Percentiles rank a stretch among this genome's conserved stretches.
These are phyloP conservation scores for Chaetomiaceae sp. DNA, from an alignment of 2,329 filamentous ascomycete genomes.

Conservation along the genomic window DNA sequence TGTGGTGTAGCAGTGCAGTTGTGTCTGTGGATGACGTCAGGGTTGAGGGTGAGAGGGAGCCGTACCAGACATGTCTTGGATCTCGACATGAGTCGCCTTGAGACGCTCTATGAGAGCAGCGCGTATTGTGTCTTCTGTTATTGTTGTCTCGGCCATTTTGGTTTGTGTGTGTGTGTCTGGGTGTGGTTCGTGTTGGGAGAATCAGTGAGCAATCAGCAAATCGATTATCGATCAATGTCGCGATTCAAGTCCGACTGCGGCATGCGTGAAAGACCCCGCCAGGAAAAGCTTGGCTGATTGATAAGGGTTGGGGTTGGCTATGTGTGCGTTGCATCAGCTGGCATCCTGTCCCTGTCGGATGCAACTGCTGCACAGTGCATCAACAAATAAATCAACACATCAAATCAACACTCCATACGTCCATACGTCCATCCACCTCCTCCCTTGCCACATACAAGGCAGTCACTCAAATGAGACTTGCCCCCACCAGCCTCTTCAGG, in stretches of 20 bases:
- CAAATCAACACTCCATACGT: too few species aligned
- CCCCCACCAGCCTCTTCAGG: neutral
- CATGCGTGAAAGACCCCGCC: neutral
- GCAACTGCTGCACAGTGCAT: too few species aligned
- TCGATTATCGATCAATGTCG: too few species aligned
- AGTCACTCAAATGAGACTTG: conserved; percentile 14
- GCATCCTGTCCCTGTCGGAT: too few species aligned
- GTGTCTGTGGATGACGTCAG: conserved; percentile 26
- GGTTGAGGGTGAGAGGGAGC: neutral
- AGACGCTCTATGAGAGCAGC: conserved; percentile 65
- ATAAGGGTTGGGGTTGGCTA: conserved; percentile 17
- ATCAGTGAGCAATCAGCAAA: too few species aligned
- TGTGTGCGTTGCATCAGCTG: too few species aligned
- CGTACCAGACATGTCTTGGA: conserved; percentile 87
- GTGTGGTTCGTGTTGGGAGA: neutral
- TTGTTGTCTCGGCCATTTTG: conserved; percentile 51
- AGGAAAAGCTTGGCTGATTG: conserved; percentile 6
- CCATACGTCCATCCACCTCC: too few species aligned
- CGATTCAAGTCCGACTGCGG: neutral
- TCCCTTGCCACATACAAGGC: too few species aligned
- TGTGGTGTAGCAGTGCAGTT: too few species aligned
- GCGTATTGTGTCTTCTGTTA: conserved; percentile 70
- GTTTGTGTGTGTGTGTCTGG: neutral
- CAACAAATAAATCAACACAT: neutral
- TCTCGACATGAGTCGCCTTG: conserved; percentile 73